Evolutionary conservation across 108 stramenopile genomes (phyloP).

Genomic region (Skeletonema grethae): DNA sequence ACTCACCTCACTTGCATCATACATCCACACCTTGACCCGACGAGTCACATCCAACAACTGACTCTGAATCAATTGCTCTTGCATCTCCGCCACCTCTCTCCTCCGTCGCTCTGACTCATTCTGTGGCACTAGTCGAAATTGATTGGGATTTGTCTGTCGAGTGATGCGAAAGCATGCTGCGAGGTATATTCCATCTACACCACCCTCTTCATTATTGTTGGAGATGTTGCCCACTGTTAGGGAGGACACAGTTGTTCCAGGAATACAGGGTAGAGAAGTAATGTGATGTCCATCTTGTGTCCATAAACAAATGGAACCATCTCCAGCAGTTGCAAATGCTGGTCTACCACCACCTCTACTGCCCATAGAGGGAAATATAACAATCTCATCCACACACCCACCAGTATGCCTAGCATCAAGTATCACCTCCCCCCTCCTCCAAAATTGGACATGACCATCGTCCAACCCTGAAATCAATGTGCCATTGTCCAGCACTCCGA

Average conservation of each 20-base stretch:
- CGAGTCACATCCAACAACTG: constrained; percentile 15
- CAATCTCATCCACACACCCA: constrained; percentile 41
- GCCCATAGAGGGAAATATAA: constrained; percentile 22
- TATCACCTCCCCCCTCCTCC: constrained; percentile 41
- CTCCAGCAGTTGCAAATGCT: constrained; percentile 56
- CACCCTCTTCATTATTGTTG: background rate
- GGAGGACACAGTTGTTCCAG: constrained; percentile 47
- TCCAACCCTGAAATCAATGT: constrained; percentile 54
- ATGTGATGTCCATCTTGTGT: constrained; percentile 33
- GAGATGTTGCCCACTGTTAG: constrained; percentile 14
- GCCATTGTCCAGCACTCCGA: constrained; percentile 52
- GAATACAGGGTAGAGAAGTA: constrained; percentile 14
- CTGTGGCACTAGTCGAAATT: constrained; percentile 54
- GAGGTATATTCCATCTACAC: constrained; percentile 25
- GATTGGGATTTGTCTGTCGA: constrained; percentile 33
- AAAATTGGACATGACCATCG: constrained; percentile 63
- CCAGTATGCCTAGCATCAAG: constrained; percentile 41
- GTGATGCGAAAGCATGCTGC: constrained; percentile 52
- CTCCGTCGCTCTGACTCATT: constrained; percentile 42
- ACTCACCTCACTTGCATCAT: constrained; percentile 1
- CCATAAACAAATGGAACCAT: constrained; percentile 49
- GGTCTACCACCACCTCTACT: background rate
- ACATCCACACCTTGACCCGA: constrained; percentile 45
- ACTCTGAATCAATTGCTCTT: constrained; percentile 36
- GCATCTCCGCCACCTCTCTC: constrained; percentile 35